phyloP scores from a whole-genome alignment of 495 filamentous ascomycete species.

The Saxophila tyrrhenica region DNA sequence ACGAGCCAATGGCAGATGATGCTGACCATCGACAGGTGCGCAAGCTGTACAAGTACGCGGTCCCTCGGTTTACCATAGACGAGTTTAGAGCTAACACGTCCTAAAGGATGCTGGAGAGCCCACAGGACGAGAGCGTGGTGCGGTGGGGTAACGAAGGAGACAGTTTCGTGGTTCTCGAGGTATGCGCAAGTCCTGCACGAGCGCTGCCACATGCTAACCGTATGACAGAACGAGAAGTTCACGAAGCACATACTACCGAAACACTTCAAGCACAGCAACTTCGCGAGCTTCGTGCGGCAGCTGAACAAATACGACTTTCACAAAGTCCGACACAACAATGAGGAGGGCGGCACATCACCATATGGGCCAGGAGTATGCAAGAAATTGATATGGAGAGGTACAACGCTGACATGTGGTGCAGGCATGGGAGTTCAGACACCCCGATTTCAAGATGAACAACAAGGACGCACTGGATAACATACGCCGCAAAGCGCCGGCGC shows the following conservation, averaged over 20 bases:
- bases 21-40: conserved; percentile 56
- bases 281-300: conserved; percentile 96
- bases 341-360: conserved; percentile 81
- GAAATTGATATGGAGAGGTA: conserved; percentile 12
- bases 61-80: conserved; percentile 1
- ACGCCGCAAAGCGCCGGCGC: conserved; percentile 85
- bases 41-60: conserved; percentile 89
- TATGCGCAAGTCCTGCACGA: conserved; percentile 29
- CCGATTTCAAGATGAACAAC: conserved; percentile 89
- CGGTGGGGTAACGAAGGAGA: conserved; percentile 91
- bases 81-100: background rate
- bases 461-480: conserved; percentile 97
- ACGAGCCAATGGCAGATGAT: background rate
- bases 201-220: background rate
- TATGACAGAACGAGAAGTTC: conserved; percentile 82
- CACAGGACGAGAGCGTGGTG: conserved; percentile 81
- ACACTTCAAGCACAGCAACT: conserved; percentile 98
- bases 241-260: conserved; percentile 95
- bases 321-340: conserved; percentile 94
- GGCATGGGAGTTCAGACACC: conserved; percentile 98
- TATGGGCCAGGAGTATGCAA: conserved; percentile 86
- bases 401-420: conserved; percentile 29
- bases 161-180: conserved; percentile 96
- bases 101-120: conserved; percentile 90
- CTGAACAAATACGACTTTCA: conserved; percentile 99